phyloP scores from a whole-genome alignment of 768 basidiomycete genomes.

The Lentinula detonsa region DNA sequence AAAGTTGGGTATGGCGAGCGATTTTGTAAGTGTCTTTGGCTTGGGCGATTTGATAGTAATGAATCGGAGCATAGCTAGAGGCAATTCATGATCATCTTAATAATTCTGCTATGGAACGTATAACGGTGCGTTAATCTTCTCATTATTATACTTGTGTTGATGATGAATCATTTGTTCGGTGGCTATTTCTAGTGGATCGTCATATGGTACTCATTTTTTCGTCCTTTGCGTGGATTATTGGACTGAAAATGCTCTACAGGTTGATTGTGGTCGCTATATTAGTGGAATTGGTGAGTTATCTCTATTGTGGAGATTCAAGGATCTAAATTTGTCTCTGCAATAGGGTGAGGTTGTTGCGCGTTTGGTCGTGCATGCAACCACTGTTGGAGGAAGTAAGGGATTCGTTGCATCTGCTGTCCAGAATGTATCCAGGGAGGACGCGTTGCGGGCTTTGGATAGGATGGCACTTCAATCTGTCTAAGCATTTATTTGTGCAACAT shows the following conservation, averaged over 20 bases:
- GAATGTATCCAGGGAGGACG: slow-evolving; percentile 29
- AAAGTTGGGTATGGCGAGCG: slow-evolving; percentile 79
- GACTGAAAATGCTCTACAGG: slow-evolving; percentile 35
- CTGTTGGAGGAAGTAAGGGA: neutral
- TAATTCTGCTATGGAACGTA: slow-evolving; percentile 82
- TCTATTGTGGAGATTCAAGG: neutral
- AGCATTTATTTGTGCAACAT: neutral
- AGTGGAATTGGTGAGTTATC: slow-evolving; percentile 70
- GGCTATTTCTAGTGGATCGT: slow-evolving; percentile 24
- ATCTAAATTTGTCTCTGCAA: neutral
- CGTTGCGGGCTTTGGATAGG: slow-evolving; percentile 33
- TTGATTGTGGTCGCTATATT: slow-evolving; percentile 84
- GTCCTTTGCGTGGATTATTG: neutral
- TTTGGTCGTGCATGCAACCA: slow-evolving; percentile 59
- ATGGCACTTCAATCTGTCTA: slow-evolving; percentile 14
- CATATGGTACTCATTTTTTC: slow-evolving; percentile 33
- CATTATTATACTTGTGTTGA: slow-evolving; percentile 29
- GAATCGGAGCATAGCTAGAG: slow-evolving; percentile 21
- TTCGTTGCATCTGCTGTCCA: slow-evolving; percentile 5
- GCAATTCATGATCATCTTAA: slow-evolving; percentile 93
- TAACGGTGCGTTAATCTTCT: slow-evolving; percentile 47
- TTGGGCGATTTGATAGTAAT: neutral
- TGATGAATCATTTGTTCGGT: neutral
- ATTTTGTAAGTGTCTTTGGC: slow-evolving; percentile 56
- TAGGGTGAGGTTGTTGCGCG: slow-evolving; percentile 83